phyloP scores from a whole-genome alignment of 1,139 yeast genomes.

The Saccharomyces hybrid region DNA sequence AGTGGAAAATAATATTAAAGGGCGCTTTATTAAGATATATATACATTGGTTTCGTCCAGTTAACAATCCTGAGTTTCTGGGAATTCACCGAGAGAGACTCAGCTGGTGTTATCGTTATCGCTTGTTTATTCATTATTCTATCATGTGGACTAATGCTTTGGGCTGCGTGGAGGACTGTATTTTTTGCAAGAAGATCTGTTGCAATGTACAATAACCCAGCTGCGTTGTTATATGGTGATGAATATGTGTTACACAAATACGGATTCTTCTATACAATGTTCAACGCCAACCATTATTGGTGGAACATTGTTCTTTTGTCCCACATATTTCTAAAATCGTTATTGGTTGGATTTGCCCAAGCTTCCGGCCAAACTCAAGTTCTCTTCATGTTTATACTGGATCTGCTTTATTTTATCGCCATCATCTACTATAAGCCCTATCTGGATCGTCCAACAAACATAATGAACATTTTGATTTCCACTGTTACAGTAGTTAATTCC shows the following conservation, averaged over 20 bases:
- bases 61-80: constrained; percentile 60
- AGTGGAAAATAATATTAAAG: constrained; percentile 49
- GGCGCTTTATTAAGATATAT: constrained; percentile 62
- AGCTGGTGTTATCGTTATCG: constrained; percentile 64
- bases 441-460: constrained; percentile 65
- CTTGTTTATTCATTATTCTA: constrained; percentile 50
- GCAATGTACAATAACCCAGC: constrained; percentile 58
- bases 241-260: constrained; percentile 51
- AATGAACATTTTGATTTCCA: constrained; percentile 51
- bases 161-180: constrained; percentile 49
- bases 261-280: constrained; percentile 78
- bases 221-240: constrained; percentile 64
- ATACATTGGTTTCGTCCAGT: constrained; percentile 67
- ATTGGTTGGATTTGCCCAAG: constrained; percentile 60
- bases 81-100: constrained; percentile 64
- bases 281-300: constrained; percentile 67
- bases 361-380: constrained; percentile 60
- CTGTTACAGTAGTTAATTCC: constrained; percentile 59
- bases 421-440: constrained; percentile 54
- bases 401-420: constrained; percentile 48
- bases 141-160: constrained; percentile 47
- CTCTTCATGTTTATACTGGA: constrained; percentile 58
- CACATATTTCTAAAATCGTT: constrained; percentile 52
- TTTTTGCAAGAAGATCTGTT: constrained; percentile 48
- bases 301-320: constrained; percentile 49